Base-by-base conservation (phyloP, 805 yeast genomes). In the Nakazawaea ambrosiae region DNA sequence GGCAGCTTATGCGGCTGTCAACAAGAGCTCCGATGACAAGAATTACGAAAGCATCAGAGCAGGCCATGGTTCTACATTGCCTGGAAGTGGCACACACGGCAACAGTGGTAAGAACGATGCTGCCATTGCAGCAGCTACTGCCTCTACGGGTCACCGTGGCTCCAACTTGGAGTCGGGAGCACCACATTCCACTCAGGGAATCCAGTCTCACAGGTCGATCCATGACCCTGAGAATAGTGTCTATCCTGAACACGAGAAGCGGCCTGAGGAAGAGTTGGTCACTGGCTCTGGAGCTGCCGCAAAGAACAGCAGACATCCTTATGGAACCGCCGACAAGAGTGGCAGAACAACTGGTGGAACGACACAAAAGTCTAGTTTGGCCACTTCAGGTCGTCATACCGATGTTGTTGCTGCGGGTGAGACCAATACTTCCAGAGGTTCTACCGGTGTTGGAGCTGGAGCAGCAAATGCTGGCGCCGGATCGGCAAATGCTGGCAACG, bases 191-290 rank as follows among this genome's bases (percentile, higher is more conserved):
- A 22, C 35, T 12, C 20, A 31, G 28, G 40, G 26, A 14, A 25
- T 27, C 14, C 10, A 31, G 27, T 18, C 12, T 9, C 35, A 23
- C 14, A 26, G n/a, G 17, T 31, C 34, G 7, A 11, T 9, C 18
- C 32, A 36, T 16, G 35, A 36, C 14, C 11, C 20, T 20, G 40
- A 36, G 22, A 36, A 36, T 16, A 31, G 35, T 20, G 40, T 36
- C 2, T 36, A 31, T 22, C 40, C 40, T 24, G 35, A 31, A 2
- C 40, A 36, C 17, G 34, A 36, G 17, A 36, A 8, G 12, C 14
- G 16, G n/a, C 34, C 39, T 22, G 30, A 23, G 26, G 39, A 36
- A 16, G 24, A 17, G 8, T 25, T 37, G 14, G 35, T 37, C 29
- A 20, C 40, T 25, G 40, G 40, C 17, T 4, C 27, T 20, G 40